A percentile compares a stretch with the other conserved stretches of the same genome.
These are phyloP conservation scores for Coniochaeta ligniaria DNA, from an alignment of 2,329 filamentous ascomycete species.

Conservation along the genomic window DNA sequence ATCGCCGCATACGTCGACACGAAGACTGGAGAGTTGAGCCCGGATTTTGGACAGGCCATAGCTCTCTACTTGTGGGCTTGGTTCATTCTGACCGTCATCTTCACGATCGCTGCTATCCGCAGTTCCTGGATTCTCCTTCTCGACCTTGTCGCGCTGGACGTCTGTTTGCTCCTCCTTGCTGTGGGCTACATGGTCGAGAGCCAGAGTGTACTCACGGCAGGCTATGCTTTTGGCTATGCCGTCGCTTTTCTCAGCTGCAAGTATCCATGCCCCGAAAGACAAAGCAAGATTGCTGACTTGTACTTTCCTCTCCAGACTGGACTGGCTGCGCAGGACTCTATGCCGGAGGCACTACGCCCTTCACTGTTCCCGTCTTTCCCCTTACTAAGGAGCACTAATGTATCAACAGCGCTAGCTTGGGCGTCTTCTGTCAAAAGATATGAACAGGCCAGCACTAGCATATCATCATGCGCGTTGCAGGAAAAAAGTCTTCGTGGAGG, in stretches of 20 bases:
- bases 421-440: too few relatives aligned
- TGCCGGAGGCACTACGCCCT: not conserved
- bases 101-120: not conserved
- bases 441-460: not conserved
- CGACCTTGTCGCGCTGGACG: not conserved
- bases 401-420: not conserved
- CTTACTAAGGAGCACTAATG: not conserved
- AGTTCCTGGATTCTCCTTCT: not conserved
- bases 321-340: not conserved
- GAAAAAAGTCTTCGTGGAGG: too few relatives aligned
- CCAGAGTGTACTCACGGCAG: not conserved
- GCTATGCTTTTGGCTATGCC: not conserved
- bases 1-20: not conserved
- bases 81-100: not conserved
- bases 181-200: not conserved
- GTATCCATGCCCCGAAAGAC: not conserved
- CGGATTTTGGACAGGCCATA: not conserved
- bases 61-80: not conserved
- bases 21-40: not conserved
- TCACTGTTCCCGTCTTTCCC: not conserved
- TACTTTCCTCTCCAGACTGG: not conserved
- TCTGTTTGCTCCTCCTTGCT: not conserved
- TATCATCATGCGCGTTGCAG: not conserved
- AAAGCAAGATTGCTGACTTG: not conserved
- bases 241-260: slow-evolving; percentile 2